Percentiles rank a stretch among this genome's conserved stretches.
Evolutionary conservation across 2,329 filamentous ascomycete genomes (phyloP).

Genomic region (Colletotrichum plurivorum): DNA sequence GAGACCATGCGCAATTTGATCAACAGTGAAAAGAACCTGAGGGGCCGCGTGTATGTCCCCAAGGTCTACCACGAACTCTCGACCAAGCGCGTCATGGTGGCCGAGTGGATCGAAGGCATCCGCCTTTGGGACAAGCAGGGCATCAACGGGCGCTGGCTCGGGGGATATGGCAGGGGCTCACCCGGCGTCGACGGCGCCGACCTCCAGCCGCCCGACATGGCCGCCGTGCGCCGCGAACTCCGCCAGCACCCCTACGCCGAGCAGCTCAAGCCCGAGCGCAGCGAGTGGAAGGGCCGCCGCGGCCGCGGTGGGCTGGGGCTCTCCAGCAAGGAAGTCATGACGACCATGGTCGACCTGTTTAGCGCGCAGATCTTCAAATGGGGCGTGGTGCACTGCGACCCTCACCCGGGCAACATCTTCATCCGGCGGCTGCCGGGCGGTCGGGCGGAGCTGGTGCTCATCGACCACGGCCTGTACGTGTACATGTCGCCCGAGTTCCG

Average conservation of each 20-base stretch:
- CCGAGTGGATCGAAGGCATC: constrained; percentile 98
- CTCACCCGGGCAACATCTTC: constrained; percentile 98
- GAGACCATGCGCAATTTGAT: constrained; percentile 87
- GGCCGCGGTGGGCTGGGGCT: constrained; percentile 87
- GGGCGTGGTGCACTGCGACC: constrained; percentile 96
- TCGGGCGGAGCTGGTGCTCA: constrained; percentile 90
- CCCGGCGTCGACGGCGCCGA: constrained; percentile 80
- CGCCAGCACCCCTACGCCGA: constrained; percentile 68
- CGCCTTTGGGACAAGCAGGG: constrained; percentile 92
- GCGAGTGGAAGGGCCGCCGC: constrained; percentile 80
- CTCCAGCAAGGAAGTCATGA: constrained; percentile 89
- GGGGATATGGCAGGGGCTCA: constrained; percentile 81
- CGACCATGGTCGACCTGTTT: constrained; percentile 95
- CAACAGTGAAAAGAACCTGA: constrained; percentile 80
- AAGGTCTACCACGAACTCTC: constrained; percentile 86
- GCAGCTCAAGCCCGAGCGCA: constrained; percentile 83
- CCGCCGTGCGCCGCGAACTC: constrained; percentile 59
- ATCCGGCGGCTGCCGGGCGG: constrained; percentile 87
- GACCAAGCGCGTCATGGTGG: constrained; percentile 88
- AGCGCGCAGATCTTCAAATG: constrained; percentile 98
- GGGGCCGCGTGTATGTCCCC: constrained; percentile 89
- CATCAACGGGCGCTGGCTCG: constrained; percentile 83
- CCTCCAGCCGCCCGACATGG: constrained; percentile 66
- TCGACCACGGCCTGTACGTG: constrained; percentile 97
- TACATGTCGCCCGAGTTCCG: constrained; percentile 88